These are phyloP conservation scores for Phytophthora sansomeana DNA, from an alignment of 352 stramenopile genomes.

Conservation along the genomic window DNA sequence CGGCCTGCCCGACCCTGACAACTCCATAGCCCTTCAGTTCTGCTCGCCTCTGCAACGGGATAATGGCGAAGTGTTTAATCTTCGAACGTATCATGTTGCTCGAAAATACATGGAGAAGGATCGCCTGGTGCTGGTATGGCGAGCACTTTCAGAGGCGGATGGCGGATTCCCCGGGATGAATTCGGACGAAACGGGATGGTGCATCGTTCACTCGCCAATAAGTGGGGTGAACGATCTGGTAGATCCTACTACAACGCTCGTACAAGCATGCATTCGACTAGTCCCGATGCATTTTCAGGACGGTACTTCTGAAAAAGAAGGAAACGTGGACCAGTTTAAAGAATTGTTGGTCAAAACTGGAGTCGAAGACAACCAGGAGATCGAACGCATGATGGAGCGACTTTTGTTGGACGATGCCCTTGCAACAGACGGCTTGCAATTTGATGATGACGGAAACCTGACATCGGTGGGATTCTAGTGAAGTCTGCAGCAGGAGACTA, in stretches of 20 bases:
- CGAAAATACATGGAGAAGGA: slow-evolving; percentile 44
- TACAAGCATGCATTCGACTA: slow-evolving; percentile 24
- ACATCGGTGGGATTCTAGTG: neutral
- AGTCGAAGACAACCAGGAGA: slow-evolving; percentile 29
- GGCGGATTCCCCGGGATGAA: slow-evolving; percentile 43
- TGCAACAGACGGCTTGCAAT: slow-evolving; percentile 18
- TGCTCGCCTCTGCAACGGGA: slow-evolving; percentile 20
- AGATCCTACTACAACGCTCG: slow-evolving; percentile 13
- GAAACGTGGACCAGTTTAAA: slow-evolving; percentile 31
- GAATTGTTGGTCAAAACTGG: slow-evolving; percentile 30
- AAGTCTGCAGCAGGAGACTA: too few species aligned
- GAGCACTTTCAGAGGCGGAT: slow-evolving; percentile 43
- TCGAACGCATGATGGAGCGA: slow-evolving; percentile 32
- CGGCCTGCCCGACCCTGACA: slow-evolving; percentile 28
- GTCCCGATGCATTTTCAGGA: slow-evolving; percentile 29
- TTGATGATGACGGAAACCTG: slow-evolving; percentile 23
- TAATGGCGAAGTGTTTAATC: slow-evolving; percentile 17
- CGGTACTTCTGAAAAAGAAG: slow-evolving; percentile 4
- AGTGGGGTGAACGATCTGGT: neutral
- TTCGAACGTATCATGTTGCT: slow-evolving; percentile 23
- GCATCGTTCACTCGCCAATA: slow-evolving; percentile 16
- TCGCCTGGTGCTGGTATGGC: slow-evolving; percentile 62
- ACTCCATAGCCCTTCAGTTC: slow-evolving; percentile 46
- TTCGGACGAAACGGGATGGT: slow-evolving; percentile 65
- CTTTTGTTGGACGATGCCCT: slow-evolving; percentile 33